Evolutionary conservation across 306 rosid genomes (phyloP).

Genomic region (Glycine tomentella): DNA sequence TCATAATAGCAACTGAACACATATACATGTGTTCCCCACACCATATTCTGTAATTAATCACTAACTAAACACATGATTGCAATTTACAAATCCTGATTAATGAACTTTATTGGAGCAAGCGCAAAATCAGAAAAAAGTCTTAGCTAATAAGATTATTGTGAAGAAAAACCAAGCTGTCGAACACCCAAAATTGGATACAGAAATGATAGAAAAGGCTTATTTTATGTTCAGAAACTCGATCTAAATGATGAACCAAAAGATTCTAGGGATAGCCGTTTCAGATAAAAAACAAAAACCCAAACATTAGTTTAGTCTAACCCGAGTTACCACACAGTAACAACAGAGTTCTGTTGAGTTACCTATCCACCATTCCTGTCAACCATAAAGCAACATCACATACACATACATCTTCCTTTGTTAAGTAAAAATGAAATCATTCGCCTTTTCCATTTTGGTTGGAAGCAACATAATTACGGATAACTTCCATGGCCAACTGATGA

Average conservation of each 20-base stretch:
- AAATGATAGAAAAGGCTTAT: conserved; percentile 22
- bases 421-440: conserved; percentile 63
- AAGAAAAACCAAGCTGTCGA: not conserved
- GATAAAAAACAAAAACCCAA: conserved; percentile 32
- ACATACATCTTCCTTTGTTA: conserved; percentile 34
- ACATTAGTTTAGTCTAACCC: conserved; percentile 39
- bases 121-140: conserved; percentile 15
- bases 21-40: not conserved
- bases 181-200: conserved; percentile 41
- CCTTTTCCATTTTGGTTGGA: conserved; percentile 80
- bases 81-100: conserved; percentile 26
- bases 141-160: conserved; percentile 15
- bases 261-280: conserved; percentile 37
- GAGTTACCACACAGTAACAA: conserved; percentile 64
- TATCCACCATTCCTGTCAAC: conserved; percentile 38
- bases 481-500: conserved; percentile 92
- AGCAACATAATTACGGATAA: conserved; percentile 85
- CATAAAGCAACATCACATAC: conserved; percentile 35
- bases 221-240: conserved; percentile 33
- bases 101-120: conserved; percentile 38
- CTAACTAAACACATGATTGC: conserved; percentile 27
- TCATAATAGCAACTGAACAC: not conserved
- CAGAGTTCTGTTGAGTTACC: conserved; percentile 44
- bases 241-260: conserved; percentile 34
- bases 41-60: conserved; percentile 13